Conservation (phyloP, 768 basidiomycete species). For the Xanthoconium stramineum region DNA sequence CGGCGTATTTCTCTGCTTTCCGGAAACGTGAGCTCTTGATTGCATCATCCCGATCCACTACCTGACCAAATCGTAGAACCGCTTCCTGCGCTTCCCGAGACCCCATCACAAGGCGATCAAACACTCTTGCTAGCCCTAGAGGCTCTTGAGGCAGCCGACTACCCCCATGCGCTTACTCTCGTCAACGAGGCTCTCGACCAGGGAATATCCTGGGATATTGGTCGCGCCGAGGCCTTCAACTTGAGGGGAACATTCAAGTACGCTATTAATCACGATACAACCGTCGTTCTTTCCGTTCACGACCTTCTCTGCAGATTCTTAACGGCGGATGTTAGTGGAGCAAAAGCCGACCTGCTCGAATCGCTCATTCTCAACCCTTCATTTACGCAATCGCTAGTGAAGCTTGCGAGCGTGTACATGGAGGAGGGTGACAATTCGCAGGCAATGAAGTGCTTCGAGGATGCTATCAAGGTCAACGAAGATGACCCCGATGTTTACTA, state of each 20-base stretch:
- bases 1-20: constrained; percentile 97
- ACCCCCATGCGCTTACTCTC: constrained; percentile 73
- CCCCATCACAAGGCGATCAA: constrained; percentile 74
- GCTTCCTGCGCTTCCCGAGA: constrained; percentile 68
- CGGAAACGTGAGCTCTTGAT: constrained; percentile 59
- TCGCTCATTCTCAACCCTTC: constrained; percentile 63
- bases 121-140: constrained; percentile 78
- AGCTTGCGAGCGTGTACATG: constrained; percentile 97
- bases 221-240: constrained; percentile 86
- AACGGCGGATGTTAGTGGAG: constrained; percentile 75
- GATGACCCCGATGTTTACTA: constrained; percentile 96
- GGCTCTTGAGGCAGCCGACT: constrained; percentile 83
- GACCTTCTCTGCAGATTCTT: constrained; percentile 63
- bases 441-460: constrained; percentile 89
- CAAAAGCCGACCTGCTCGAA: constrained; percentile 79
- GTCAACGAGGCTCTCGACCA: constrained; percentile 86
- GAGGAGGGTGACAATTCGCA: constrained; percentile 80
- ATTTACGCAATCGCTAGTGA: constrained; percentile 88
- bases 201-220: constrained; percentile 70
- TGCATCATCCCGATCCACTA: background rate
- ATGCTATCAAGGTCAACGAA: constrained; percentile 77
- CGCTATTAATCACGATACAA: constrained; percentile 22
- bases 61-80: constrained; percentile 42
- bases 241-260: constrained; percentile 95
- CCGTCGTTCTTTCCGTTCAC: background rate